Base-by-base conservation (phyloP, 306 rosid genomes). In the Cucumis hystrix region DNA sequence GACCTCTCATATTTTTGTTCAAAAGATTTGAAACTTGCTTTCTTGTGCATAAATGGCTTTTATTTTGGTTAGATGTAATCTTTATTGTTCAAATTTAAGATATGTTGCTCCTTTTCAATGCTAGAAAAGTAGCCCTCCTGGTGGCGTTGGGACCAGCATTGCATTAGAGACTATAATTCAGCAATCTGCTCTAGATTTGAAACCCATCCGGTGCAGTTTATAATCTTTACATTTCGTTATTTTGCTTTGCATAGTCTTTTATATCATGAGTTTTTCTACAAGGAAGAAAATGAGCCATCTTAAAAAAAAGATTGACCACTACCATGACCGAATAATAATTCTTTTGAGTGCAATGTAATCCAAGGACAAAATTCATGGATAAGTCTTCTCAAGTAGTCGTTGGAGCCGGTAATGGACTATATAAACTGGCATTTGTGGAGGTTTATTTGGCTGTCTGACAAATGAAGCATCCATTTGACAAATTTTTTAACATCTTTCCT, bases 151-250 rank as follows among this genome's bases (percentile, higher is more conserved):
- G 70, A 83, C 91, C 77, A 94, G 98, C 86, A 89, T 94, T 78
- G 98, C 97, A 40, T 80, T 94, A 61, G 98, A 94, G 90, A 92
- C 97, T 51, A 87, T 92, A 77, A 89, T 94, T 85, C 98, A 89
- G 80, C 90, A 84, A 70, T 89, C 89, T 83, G 84, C 87, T 2
- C 79, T 81, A 45, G 96, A 88, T 84, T 83, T 86, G 69, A 89
- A 81, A 86, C 95, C 93, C 66, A 80, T 84, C 59, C 86, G 95
- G 98, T 90, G 79, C 60, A 75, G 7, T 77, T 63, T 52, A 35
- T 25, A 58, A 25, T 28, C 57, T 14, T 62, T 45, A 14, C 59
- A 41, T 49, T 63, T 45, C 43, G 10, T 77, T 77, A n/a, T 66
- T 0, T 77, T 33, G n/a, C 52, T 77, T n/a, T 43, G 43, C 23